Evolutionary conservation across 2,329 filamentous ascomycete species (phyloP).

Genomic region (Ceratocystis huliohia): DNA sequence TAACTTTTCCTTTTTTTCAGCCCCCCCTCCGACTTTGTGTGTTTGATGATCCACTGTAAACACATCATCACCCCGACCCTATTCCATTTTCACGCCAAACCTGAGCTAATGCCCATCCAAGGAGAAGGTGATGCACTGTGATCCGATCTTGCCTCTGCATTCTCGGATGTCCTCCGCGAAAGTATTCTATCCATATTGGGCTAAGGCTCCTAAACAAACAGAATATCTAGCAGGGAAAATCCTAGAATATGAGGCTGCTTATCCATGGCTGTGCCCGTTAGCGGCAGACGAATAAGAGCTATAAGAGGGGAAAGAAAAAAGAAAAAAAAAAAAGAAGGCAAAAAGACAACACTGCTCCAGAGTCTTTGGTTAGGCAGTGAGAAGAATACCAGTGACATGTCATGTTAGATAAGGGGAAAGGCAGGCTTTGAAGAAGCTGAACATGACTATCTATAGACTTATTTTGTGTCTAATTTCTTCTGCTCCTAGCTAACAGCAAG

Average conservation of each 20-base stretch:
- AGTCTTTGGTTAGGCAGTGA: background rate
- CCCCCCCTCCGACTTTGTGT: background rate
- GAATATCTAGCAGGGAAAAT: background rate
- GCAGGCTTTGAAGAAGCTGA: background rate
- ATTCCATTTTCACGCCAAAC: background rate
- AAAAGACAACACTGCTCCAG: background rate
- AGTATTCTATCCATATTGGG: background rate
- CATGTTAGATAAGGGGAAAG: background rate
- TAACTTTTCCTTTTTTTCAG: background rate
- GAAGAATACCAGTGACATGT: background rate
- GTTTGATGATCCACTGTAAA: constrained; percentile 9
- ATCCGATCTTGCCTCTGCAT: constrained; percentile 5
- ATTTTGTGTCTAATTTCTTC: background rate
- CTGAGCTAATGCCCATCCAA: constrained; percentile 2
- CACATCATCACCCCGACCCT: background rate
- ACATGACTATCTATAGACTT: background rate
- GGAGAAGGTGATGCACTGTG: background rate
- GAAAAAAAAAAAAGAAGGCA: background rate
- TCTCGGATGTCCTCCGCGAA: background rate
- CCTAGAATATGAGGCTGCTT: background rate
- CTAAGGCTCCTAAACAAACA: background rate
- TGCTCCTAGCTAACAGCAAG: no score
- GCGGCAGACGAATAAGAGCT: background rate
- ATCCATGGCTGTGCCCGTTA: constrained; percentile 3
- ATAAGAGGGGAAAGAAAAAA: background rate